Conservation (phyloP, 148 eudicot species). For the Camellia lanceoleosa region DNA sequence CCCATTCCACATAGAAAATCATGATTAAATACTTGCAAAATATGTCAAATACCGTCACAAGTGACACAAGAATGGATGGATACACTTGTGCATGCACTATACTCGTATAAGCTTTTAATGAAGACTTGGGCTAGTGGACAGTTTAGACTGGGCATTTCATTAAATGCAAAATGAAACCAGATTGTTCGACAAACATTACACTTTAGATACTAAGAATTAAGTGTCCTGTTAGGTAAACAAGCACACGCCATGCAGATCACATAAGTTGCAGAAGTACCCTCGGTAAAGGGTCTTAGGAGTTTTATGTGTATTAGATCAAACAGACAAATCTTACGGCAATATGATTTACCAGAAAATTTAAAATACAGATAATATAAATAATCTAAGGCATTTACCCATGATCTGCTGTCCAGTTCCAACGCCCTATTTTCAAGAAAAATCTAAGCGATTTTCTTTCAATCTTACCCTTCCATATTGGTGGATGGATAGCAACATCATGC, state of each 20-base stretch:
- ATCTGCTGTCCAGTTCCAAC: conserved; percentile 10
- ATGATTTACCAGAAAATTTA: background rate
- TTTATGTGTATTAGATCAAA: background rate
- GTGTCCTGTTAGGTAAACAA: background rate
- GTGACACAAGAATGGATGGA: background rate
- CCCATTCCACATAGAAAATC: background rate
- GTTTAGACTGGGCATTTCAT: background rate
- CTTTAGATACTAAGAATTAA: conserved; percentile 3
- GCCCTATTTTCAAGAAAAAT: background rate
- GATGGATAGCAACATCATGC: conserved; percentile 17
- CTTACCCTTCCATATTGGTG: background rate
- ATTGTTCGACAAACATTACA: background rate
- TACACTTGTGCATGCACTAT: background rate
- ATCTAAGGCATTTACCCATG: conserved; percentile 11
- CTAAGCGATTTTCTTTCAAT: background rate
- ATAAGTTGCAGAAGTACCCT: conserved; percentile 8
- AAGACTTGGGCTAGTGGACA: background rate
- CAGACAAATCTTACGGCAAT: background rate
- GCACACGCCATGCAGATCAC: background rate
- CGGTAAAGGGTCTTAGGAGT: conserved; percentile 10
- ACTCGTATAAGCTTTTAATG: background rate
- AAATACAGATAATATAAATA: background rate
- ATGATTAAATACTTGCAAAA: background rate
- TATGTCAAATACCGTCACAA: background rate
- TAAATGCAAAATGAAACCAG: background rate